Base-by-base conservation (phyloP, 2,329 filamentous ascomycete genomes). In the Pestalotiopsis sp. region DNA sequence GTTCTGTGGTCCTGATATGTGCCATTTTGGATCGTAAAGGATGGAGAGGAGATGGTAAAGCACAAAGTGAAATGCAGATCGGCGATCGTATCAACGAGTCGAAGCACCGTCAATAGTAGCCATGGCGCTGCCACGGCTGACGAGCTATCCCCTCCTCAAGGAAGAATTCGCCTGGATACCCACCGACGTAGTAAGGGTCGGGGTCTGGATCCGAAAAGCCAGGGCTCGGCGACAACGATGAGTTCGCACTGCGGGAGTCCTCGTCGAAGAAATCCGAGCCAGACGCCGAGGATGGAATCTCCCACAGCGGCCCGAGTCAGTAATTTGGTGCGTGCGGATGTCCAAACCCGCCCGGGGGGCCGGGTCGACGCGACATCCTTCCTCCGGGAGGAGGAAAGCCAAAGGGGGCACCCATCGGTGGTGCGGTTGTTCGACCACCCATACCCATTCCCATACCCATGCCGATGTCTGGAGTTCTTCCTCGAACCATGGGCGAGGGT, bases 381-480 rank as follows among this genome's bases (percentile, higher is more conserved):
- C 61, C 20, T 12, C 13, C 13, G 9, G 23, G 23, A 12, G 64
- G 64, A 20, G 64, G 64, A 7, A 25, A 14, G 12, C 25, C 41
- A 23, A 27, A 20, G 12, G 41, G 12, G n/a, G 45, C 45, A 56
- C 38, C 56, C 66, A 67, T 62, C 4, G 66, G 66, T 17, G 66
- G 66, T 56, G 58, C 58, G n/a, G 66, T 62, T 4, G 82, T 83
- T 71, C 82, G 80, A 70, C 82, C 76, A 45, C 80, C 80, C 59
- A 79, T 74, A 13, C 73, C 72, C 62, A 78, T 75, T 23, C 9
- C 12, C 57, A 59, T 59, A 36, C 31, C 31, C 31, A 36, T 36
- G 7, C 7, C 31, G 57, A 59, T 80, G 11, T 82, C 80, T 23
- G 81, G 81, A 49, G 79, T 80, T 63, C 80, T 78, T 27, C 65